Base-by-base conservation (phyloP, 345 rosid genomes). In the Schrenkiella parvula region DNA sequence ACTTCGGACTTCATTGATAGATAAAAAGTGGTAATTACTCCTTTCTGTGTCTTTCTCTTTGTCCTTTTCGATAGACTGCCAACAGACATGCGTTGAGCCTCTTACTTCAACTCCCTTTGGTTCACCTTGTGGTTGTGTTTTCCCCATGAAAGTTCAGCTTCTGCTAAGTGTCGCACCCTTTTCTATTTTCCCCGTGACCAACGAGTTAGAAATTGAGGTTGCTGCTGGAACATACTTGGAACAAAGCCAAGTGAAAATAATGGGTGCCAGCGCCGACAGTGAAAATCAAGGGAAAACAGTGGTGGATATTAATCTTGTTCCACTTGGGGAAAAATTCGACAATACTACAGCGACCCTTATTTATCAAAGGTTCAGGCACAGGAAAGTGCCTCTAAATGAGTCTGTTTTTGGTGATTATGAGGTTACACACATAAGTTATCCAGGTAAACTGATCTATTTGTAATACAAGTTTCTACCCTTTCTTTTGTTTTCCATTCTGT, bases 261-360 rank as follows among this genome's bases (percentile, higher is more conserved):
- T 95, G 98, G 99, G 98, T 72, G 99, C 96, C 6, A 90, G 83
- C 78, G 96, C 97, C 63, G 98, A 88, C 84, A 87, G 78, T 83
- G 89, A 85, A 82, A 85, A 95, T 77, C 98, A 95, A 72, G 98
- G 89, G 56, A 86, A 74, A 77, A 90, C 98, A 4, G 78, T 85
- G 35, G 97, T 95, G 25, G 98, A 95, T 76, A 73, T 95, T 74
- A 87, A 88, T 71, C 82, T 95, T 83, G 98, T 92, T 83, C 99
- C 99, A 34, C 87, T 95, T 52, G 99, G 97, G 65, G 99, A 95
- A 64, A 92, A 90, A 75, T 95, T 95, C 78, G 99, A 95, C 83
- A 92, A 90, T 67, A 92, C 96, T 59, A 95, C 99, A 6, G 97
- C 98, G 26, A 66, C 79, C 54, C 91, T 95, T 70, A 95, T 86